A percentile compares a stretch with the other conserved stretches of the same genome.
Conservation (phyloP, 1,139 yeast genomes). For the Saccharomyces hybrid region DNA sequence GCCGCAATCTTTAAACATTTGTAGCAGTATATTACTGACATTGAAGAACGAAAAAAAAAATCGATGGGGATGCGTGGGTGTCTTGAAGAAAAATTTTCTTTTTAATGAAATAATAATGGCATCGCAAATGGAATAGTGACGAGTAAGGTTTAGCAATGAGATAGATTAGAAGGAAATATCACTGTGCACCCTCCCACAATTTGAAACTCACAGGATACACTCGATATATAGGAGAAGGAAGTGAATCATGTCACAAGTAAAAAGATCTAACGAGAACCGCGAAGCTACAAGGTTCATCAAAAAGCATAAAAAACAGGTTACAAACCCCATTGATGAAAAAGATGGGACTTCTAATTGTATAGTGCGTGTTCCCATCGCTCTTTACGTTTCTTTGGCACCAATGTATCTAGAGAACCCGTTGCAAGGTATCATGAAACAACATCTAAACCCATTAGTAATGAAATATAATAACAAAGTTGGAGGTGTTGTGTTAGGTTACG, state of each 20-base stretch:
- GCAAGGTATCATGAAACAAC: conserved; percentile 77
- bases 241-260: conserved; percentile 13
- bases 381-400: conserved; percentile 87
- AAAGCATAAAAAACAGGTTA: conserved; percentile 23
- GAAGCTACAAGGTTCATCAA: conserved; percentile 23
- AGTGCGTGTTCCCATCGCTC: conserved; percentile 44
- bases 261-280: conserved; percentile 20
- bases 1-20: no score
- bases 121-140: background rate
- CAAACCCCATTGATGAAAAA: conserved; percentile 24
- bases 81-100: background rate
- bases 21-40: background rate
- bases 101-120: background rate
- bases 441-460: conserved; percentile 84
- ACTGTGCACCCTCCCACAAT: no score
- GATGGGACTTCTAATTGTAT: conserved; percentile 30
- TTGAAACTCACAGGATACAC: background rate
- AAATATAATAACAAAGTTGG: conserved; percentile 62
- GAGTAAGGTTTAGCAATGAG: background rate
- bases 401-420: conserved; percentile 58
- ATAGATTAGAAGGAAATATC: background rate
- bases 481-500: conserved; percentile 81
- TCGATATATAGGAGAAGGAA: background rate
- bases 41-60: background rate
- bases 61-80: background rate